Evolutionary conservation across 23 red algal genomes (phyloP).

Genomic region (Agarophyton chilense): DNA sequence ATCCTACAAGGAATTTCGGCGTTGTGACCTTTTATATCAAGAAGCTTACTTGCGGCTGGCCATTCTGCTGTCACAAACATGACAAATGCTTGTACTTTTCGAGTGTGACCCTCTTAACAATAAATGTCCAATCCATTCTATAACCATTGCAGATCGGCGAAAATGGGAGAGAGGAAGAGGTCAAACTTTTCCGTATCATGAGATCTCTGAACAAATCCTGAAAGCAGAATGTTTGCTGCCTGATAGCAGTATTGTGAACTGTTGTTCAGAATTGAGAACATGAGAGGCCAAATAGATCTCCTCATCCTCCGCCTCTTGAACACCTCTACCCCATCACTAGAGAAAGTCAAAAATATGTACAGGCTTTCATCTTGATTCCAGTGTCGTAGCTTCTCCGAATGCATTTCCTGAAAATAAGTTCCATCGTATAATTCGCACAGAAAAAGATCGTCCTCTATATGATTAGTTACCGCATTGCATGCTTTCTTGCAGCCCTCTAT

Average conservation of each 20-base stretch:
- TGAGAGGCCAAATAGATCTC: conserved; percentile 1
- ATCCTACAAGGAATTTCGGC: neutral
- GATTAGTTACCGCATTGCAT: no score
- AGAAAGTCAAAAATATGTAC: conserved; percentile 1
- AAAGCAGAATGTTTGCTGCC: no score
- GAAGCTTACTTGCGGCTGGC: conserved; percentile 7
- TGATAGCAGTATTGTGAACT: no score
- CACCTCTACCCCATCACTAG: neutral
- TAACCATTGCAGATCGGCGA: neutral
- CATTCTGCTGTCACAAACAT: conserved; percentile 9
- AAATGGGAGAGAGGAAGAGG: neutral
- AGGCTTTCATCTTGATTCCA: conserved; percentile 1
- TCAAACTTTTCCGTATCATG: neutral
- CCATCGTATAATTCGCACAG: neutral
- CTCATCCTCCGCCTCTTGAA: neutral
- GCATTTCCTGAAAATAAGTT: neutral
- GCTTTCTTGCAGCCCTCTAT: no score
- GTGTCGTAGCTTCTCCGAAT: neutral
- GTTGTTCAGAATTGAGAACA: no score
- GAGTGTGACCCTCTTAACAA: neutral
- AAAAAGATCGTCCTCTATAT: no score
- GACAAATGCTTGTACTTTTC: neutral
- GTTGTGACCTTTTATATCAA: conserved; percentile 1
- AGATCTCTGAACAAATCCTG: no score
- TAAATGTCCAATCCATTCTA: neutral